Conservation (phyloP, 1,284 basidiomycete species). For the Ceratobasidium sp. region DNA sequence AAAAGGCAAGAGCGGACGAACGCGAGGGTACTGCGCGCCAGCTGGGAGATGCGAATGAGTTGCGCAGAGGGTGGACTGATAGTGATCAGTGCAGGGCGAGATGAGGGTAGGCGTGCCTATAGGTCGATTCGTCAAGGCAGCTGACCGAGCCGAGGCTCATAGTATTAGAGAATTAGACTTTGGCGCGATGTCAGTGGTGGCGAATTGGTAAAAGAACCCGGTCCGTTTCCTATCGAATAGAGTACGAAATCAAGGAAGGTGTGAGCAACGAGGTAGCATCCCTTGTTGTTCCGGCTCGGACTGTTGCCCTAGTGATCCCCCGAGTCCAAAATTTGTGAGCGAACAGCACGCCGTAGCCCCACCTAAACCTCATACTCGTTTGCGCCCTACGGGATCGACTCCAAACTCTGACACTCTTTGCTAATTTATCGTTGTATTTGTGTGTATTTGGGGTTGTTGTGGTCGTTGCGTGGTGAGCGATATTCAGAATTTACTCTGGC, state of each 20-base stretch:
- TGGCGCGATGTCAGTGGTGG: not conserved
- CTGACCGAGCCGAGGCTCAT: not conserved
- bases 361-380: constrained; percentile 29
- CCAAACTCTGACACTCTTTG: constrained; percentile 5
- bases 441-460: constrained; percentile 37
- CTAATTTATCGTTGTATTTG: constrained; percentile 30
- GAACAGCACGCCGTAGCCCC: not conserved
- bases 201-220: not conserved
- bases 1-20: not conserved
- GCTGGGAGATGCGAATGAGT: not conserved
- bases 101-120: not conserved
- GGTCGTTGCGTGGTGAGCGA: constrained; percentile 36
- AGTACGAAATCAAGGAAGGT: not conserved
- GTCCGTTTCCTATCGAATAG: constrained; percentile 6
- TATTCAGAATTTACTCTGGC: constrained; percentile 30
- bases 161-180: not conserved
- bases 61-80: not conserved
- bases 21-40: too few species aligned
- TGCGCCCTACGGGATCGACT: not conserved
- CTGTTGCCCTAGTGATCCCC: constrained; percentile 30
- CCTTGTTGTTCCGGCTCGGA: constrained; percentile 15
- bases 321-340: not conserved
- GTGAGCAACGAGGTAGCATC: constrained; percentile 3
- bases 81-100: not conserved
- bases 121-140: not conserved